Percentiles rank a stretch among this genome's conserved stretches.
phyloP scores from a whole-genome alignment of 139 green algal genomes.

The Coelastrella sp. region DNA sequence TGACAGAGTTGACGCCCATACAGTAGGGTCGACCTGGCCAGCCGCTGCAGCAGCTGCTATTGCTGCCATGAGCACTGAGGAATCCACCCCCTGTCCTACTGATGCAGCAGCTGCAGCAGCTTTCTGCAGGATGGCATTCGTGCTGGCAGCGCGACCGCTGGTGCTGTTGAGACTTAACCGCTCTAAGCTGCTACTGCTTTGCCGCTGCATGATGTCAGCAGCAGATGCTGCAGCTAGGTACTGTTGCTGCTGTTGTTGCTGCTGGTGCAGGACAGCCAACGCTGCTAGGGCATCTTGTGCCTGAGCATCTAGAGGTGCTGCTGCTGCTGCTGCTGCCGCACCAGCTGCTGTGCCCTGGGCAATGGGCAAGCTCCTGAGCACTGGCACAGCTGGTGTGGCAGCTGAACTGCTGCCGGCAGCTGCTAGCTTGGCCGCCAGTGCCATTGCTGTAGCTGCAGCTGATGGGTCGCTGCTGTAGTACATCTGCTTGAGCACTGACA shows the following conservation, averaged over 20 bases:
- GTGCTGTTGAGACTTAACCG: not conserved
- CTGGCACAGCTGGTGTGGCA: not conserved
- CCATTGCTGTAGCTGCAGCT: conserved; percentile 17
- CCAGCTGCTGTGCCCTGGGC: not conserved
- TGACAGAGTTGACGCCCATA: conserved; percentile 26
- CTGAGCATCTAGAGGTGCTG: not conserved
- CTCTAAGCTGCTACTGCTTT: conserved; percentile 29
- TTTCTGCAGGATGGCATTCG: not conserved
- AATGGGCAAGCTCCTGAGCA: conserved; percentile 16
- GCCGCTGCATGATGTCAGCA: conserved; percentile 7
- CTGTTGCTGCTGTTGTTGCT: not conserved
- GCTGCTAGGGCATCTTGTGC: not conserved
- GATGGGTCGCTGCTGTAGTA: conserved; percentile 16
- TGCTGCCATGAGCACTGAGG: not conserved
- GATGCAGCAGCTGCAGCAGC: not conserved
- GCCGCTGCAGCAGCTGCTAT: not conserved
- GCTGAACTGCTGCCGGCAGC: not conserved
- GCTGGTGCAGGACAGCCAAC: not conserved
- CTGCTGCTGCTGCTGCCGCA: not conserved
- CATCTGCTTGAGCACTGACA: conserved; percentile 2
- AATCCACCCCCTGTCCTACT: not conserved
- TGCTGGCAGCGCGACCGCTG: not conserved
- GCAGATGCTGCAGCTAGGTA: not conserved
- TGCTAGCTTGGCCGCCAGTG: not conserved
- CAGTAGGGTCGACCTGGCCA: not conserved